A percentile compares a stretch with the other conserved stretches of the same genome.
These are phyloP conservation scores for Poa pratensis DNA, from an alignment of 176 grass and related monocot species.

Conservation along the genomic window DNA sequence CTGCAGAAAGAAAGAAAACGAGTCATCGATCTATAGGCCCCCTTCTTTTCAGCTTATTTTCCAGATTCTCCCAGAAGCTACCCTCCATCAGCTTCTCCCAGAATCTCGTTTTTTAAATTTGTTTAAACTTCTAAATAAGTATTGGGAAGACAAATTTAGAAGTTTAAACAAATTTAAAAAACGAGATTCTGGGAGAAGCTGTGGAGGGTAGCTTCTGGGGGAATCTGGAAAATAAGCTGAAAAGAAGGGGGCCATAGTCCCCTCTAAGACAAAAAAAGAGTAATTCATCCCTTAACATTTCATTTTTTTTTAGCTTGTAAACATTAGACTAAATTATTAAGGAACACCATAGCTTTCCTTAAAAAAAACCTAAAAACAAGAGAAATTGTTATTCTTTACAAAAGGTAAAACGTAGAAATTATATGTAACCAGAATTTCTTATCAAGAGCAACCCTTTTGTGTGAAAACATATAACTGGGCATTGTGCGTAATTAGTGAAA, in stretches of 20 bases:
- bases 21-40: not conserved
- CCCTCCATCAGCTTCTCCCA: too few species aligned
- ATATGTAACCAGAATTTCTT: not conserved
- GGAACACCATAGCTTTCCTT: not conserved
- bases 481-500: not conserved
- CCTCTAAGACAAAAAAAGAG: not conserved
- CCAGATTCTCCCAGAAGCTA: too few species aligned
- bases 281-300: not conserved
- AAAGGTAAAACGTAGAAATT: not conserved
- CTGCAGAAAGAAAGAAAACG: slow-evolving; percentile 43
- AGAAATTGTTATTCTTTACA: not conserved
- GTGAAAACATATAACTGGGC: not conserved
- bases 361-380: not conserved
- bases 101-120: too few species aligned
- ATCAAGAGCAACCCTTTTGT: not conserved
- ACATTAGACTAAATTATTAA: not conserved
- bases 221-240: too few species aligned
- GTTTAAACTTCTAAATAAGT: too few species aligned
- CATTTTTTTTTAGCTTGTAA: slow-evolving; percentile 9
- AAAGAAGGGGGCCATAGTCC: too few species aligned
- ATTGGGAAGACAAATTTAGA: too few species aligned
- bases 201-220: too few species aligned
- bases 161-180: too few species aligned
- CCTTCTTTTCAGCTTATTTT: too few species aligned
- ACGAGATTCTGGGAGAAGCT: too few species aligned